These are phyloP conservation scores for Trichoderma erinaceum DNA, from an alignment of 495 filamentous ascomycete genomes.

Conservation along the genomic window DNA sequence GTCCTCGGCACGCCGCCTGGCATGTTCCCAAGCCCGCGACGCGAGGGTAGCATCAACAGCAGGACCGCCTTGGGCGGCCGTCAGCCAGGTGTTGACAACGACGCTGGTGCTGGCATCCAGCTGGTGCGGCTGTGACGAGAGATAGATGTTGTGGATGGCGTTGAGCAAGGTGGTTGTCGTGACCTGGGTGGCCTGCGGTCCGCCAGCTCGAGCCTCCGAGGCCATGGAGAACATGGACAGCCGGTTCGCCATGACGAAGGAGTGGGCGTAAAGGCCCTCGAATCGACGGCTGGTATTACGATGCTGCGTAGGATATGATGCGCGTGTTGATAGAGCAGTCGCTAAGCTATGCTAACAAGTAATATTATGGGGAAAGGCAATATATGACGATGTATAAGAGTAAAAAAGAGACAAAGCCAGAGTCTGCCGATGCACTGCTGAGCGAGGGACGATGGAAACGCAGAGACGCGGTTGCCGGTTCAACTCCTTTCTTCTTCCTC, in stretches of 20 bases:
- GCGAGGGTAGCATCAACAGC: conserved; percentile 76
- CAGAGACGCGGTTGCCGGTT: not conserved
- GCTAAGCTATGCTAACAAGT: conserved; percentile 2
- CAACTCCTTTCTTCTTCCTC: conserved; percentile 4
- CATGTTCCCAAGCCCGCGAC: conserved; percentile 91
- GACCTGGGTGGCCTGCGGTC: conserved; percentile 68
- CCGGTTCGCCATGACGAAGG: conserved; percentile 55
- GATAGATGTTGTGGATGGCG: conserved; percentile 81
- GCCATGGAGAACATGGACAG: conserved; percentile 81
- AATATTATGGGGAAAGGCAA: conserved; percentile 5
- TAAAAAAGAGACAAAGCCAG: not conserved
- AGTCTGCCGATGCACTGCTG: not conserved
- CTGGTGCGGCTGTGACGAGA: conserved; percentile 69
- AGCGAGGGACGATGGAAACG: not conserved
- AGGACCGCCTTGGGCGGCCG: conserved; percentile 57
- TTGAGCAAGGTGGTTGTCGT: conserved; percentile 91
- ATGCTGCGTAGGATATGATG: not conserved
- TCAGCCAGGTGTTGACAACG: conserved; percentile 93
- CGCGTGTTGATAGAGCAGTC: not conserved
- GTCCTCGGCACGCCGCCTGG: conserved; percentile 88
- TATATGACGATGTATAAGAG: not conserved
- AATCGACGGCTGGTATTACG: not conserved
- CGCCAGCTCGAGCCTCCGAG: conserved; percentile 56
- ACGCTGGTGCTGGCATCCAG: conserved; percentile 89
- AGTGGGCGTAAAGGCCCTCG: conserved; percentile 16